Evolutionary conservation across 1,284 basidiomycete species (phyloP), one percentile per base, ranked within the genome.

Genomic region (Trametes hirsuta): DNA sequence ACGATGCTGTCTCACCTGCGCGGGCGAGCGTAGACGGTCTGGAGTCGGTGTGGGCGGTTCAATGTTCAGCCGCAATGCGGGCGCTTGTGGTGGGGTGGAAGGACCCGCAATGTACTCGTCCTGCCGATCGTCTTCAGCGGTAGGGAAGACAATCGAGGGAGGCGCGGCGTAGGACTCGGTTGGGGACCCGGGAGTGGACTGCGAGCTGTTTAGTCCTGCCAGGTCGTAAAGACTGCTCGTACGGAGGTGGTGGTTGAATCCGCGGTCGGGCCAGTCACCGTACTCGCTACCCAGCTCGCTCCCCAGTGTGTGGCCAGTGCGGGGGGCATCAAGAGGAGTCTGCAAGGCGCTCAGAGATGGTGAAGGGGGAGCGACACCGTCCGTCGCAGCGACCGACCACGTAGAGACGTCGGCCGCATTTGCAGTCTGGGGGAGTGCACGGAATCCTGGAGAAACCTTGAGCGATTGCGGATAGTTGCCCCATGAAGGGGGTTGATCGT

Each of bases 141-240:
- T 18, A 0, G 64, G 59, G 47, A 68, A 63, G 5, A 46, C 46
- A 56, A 68, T 64, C 11, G 58, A 56, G 4, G 62, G 62, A 25
- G 61, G 55, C 5, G 49, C 47, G 9, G 47, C 30, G 8, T 55
- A 42, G 2, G 55, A 53, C 34, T 62, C 61, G 39, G 40, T 52
- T 1, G 64, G 66, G 8, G 66, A 65, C 2, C 53, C 63, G 0
- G 54, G 62, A 6, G 25, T 53, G 36, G 57, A 60, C 41, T 57
- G 59, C 72, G 78, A 63, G 50, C 57, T 39, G 50, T 67, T 53
- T 12, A 70, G 40, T 10, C 63, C 65, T 40, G 76, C 75, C 22
- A 85, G 68, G 50, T 84, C 79, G 61, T 80, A 83, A 21, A 87
- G 72, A 61, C 85, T 86, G 57, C 74, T 80, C 10, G 79, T 76